Conservation (phyloP, 495 filamentous ascomycete species). For the Lasiosphaeria hispida region DNA sequence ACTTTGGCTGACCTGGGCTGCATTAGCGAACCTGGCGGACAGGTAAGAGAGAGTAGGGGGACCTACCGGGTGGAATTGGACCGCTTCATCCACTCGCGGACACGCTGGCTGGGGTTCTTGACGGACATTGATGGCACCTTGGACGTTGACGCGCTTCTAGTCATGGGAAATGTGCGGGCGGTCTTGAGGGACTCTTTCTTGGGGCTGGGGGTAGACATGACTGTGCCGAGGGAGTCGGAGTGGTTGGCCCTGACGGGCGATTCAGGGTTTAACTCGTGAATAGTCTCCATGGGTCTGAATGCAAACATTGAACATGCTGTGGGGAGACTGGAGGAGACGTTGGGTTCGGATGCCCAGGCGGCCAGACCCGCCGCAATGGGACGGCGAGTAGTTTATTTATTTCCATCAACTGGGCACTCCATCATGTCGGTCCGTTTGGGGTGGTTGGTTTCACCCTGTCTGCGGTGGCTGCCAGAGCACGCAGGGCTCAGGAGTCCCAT, state of each 20-base stretch:
- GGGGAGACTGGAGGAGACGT: not conserved
- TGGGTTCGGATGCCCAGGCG: not conserved
- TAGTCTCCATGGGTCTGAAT: conserved; percentile 20
- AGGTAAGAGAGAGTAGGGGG: not conserved
- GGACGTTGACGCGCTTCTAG: conserved; percentile 15
- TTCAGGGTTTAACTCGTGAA: conserved; percentile 14
- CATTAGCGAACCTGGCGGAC: not conserved
- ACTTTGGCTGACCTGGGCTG: not conserved
- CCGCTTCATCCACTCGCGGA: conserved; percentile 31
- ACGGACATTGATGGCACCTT: conserved; percentile 4
- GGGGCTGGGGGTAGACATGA: conserved; percentile 6
- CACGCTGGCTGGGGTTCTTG: conserved; percentile 22
- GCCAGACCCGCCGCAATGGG: not conserved
- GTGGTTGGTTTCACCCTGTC: conserved; percentile 5
- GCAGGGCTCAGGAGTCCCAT: not conserved
- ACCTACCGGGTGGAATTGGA: conserved; percentile 26
- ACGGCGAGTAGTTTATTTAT: not conserved
- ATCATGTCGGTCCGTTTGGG: not conserved
- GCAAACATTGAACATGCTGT: conserved; percentile 2
- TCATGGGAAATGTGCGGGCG: not conserved
- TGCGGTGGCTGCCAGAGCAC: conserved; percentile 1
- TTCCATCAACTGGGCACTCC: not conserved
- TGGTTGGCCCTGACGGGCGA: not conserved
- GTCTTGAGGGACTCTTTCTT: conserved; percentile 2
- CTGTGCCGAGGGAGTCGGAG: not conserved